Evolutionary conservation across 176 grass and related monocot genomes (phyloP).

Genomic region (Ananas comosus): DNA sequence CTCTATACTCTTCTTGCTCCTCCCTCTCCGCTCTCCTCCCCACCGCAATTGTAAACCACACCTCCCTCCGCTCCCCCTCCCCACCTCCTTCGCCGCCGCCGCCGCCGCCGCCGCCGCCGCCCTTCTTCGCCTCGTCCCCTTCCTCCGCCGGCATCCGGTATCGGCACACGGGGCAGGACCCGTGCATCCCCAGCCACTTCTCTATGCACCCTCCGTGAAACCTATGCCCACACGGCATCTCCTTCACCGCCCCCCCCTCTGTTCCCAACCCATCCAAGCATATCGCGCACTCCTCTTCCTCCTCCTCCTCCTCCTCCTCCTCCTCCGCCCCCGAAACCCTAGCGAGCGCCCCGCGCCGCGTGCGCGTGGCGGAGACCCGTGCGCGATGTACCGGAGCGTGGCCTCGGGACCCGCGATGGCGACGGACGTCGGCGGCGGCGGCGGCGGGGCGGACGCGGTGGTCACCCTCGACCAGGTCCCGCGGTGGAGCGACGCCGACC

Average conservation of each 20-base stretch:
- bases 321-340: neutral
- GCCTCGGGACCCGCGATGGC: conserved; percentile 2
- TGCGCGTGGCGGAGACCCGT: neutral
- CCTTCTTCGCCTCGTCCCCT: conserved; percentile 13
- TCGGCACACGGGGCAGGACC: conserved; percentile 40
- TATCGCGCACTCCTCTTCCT: conserved; percentile 25
- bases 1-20: neutral
- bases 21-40: neutral
- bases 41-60: neutral
- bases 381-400: conserved; percentile 27
- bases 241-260: conserved; percentile 13
- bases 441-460: conserved; percentile 40
- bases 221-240: conserved; percentile 45
- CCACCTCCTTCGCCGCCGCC: neutral
- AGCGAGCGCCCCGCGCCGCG: neutral
- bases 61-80: conserved; percentile 1
- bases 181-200: conserved; percentile 37
- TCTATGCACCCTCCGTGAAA: conserved; percentile 38
- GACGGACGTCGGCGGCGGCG: conserved; percentile 15
- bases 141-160: conserved; percentile 26
- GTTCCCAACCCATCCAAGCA: conserved; percentile 28
- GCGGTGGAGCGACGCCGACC: conserved; percentile 86
- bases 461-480: conserved; percentile 81
- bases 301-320: conserved; percentile 1
- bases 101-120: neutral